These are phyloP conservation scores for Sphaerosporella brunnea DNA, from an alignment of 495 filamentous ascomycete species.

Conservation along the genomic window DNA sequence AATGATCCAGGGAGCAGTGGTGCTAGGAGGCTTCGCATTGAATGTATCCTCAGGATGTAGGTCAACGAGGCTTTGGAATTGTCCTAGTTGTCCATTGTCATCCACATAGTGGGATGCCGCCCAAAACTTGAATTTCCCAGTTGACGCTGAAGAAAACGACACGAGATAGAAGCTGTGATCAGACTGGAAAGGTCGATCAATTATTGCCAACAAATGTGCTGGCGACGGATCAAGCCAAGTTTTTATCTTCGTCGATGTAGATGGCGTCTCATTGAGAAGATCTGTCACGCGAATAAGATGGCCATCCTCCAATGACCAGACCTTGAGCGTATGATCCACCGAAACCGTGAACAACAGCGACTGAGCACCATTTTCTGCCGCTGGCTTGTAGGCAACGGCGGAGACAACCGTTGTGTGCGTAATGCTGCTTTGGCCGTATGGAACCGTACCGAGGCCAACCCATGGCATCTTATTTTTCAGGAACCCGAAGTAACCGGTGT, in stretches of 20 bases:
- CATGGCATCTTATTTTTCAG: slow-evolving; percentile 24
- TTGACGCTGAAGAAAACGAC: slow-evolving; percentile 69
- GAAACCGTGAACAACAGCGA: slow-evolving; percentile 61
- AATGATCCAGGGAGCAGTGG: slow-evolving; percentile 69
- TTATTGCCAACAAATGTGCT: slow-evolving; percentile 52
- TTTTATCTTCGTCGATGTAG: slow-evolving; percentile 26
- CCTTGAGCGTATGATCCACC: slow-evolving; percentile 67
- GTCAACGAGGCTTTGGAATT: slow-evolving; percentile 38
- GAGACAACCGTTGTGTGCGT: slow-evolving; percentile 25
- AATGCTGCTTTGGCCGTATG: slow-evolving; percentile 18
- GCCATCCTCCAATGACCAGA: slow-evolving; percentile 66
- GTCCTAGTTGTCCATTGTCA: slow-evolving; percentile 36
- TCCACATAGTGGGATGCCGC: slow-evolving; percentile 39
- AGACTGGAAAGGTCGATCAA: slow-evolving; percentile 31
- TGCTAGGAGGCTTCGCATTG: slow-evolving; percentile 47
- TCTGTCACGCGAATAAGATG: slow-evolving; percentile 54
- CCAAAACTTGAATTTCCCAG: slow-evolving; percentile 95
- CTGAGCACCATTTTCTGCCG: slow-evolving; percentile 38
- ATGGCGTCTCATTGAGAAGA: slow-evolving; percentile 38
- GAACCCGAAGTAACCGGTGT: slow-evolving; percentile 18
- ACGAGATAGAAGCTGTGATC: slow-evolving; percentile 53
- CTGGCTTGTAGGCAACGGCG: slow-evolving; percentile 27
- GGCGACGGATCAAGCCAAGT: slow-evolving; percentile 56
- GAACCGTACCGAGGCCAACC: slow-evolving; percentile 16
- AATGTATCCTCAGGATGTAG: slow-evolving; percentile 44